Evolutionary conservation across 1,284 basidiomycete species (phyloP), one percentile per base, ranked within the genome.

Genomic region (Sanghuangporus baumii): DNA sequence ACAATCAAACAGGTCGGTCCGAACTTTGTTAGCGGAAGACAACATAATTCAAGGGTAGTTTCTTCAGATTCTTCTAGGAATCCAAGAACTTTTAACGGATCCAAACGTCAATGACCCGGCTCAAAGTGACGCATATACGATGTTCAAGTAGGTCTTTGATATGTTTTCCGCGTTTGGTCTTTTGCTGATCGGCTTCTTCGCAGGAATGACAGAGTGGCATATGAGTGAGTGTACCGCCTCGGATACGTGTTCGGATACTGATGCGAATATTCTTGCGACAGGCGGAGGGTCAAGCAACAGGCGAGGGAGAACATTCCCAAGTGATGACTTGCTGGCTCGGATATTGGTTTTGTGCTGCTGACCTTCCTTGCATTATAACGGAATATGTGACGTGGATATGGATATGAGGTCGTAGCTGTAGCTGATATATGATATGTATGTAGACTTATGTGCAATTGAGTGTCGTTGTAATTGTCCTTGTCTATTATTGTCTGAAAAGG

Each of bases 71-170:
- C 79, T 98, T 31, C 81, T 98, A 16, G 97, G 97, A 65, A 93
- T 98, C 64, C 96, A 98, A 74, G 95, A 97, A 70, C 79, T 98
- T 6, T 79, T 98, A 59, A 90, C 96, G 71, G 93, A 98, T 70
- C 95, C 96, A 6, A 98, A 98, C 71, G 91, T 95, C 50, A 88
- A 88, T 65, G 96, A 98, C 75, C 96, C 96, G 1, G 96, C 96
- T 0, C 96, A 98, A 75, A 94, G 94, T 65, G 96, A 98, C 68
- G 96, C 96, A 5, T 98, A 97, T 75, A 94, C 93, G 51, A 92
- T 97, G 87, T 98, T 95, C 82, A 96, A 96, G 93, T 96, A 71
- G 60, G 41, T 26, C 23, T 11, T 11, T 46, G 43, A 46, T 46
- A 7, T 37, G 20, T 20, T 59, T 26, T 56, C 23, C 55, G 60